phyloP scores from a whole-genome alignment of 176 grass and related monocot species.

The Coix lacrymajobi region DNA sequence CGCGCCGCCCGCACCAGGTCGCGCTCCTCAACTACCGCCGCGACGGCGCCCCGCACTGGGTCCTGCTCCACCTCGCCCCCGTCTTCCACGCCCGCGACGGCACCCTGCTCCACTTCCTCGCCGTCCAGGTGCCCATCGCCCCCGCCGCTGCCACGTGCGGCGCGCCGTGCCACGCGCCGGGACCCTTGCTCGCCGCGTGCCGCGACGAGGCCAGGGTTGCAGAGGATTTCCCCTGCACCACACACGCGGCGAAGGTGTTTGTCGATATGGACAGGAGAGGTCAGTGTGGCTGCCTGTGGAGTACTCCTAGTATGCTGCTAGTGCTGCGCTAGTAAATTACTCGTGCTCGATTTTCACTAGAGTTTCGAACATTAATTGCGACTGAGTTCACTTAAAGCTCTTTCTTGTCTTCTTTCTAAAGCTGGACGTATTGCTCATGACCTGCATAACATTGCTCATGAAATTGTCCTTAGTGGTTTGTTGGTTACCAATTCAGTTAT shows the following conservation, averaged over 20 bases:
- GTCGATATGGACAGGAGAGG: constrained; percentile 67
- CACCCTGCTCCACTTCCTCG: constrained; percentile 75
- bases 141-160: neutral
- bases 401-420: neutral
- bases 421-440: neutral
- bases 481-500: neutral
- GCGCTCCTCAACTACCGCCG: constrained; percentile 72
- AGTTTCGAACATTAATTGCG: neutral
- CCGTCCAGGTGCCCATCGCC: constrained; percentile 76
- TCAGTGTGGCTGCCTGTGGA: constrained; percentile 18
- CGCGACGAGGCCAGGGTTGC: constrained; percentile 58
- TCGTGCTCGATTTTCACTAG: neutral
- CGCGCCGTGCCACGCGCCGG: neutral
- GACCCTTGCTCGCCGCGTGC: constrained; percentile 38
- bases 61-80: constrained; percentile 77
- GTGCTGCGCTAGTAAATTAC: neutral
- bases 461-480: neutral
- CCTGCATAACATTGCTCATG: neutral
- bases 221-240: constrained; percentile 42
- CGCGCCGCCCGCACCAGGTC: constrained; percentile 50
- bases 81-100: constrained; percentile 65
- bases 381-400: neutral
- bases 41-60: constrained; percentile 76
- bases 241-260: constrained; percentile 44
- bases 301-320: neutral